Conservation (phyloP, 768 basidiomycete species). For the Mycena venus region DNA sequence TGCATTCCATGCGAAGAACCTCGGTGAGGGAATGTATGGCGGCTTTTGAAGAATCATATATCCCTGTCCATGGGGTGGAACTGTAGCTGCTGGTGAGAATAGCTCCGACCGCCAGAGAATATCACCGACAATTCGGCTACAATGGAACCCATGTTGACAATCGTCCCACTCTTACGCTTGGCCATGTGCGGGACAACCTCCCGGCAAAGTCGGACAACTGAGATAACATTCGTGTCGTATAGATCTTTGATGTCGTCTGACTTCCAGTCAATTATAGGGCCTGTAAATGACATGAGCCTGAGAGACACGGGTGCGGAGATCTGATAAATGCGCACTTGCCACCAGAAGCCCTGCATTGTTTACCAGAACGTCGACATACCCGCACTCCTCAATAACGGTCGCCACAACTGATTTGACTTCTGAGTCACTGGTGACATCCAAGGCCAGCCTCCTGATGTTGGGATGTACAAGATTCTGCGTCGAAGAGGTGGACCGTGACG, state of each 20-base stretch:
- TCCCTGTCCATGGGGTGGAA: constrained; percentile 28
- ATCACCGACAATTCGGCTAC: neutral
- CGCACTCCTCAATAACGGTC: neutral
- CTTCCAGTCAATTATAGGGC: neutral
- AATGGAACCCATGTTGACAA: neutral
- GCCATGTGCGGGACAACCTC: constrained; percentile 18
- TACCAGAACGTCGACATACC: constrained; percentile 1
- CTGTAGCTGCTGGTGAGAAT: neutral
- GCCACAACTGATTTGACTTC: neutral
- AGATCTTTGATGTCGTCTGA: neutral
- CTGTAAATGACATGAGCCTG: neutral
- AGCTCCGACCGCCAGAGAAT: neutral
- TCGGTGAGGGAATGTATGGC: constrained; percentile 56
- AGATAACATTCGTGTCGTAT: constrained; percentile 10
- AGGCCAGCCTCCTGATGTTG: neutral
- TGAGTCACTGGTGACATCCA: neutral
- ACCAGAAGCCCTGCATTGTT: constrained; percentile 4
- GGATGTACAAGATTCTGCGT: neutral
- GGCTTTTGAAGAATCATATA: constrained; percentile 69
- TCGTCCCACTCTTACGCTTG: constrained; percentile 3
- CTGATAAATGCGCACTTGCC: neutral
- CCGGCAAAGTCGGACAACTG: neutral
- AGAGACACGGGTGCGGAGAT: too few species aligned
- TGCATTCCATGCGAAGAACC: constrained; percentile 79
- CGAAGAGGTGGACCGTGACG: neutral